Evolutionary conservation across 2,329 filamentous ascomycete genomes (phyloP).

Genomic region (Alternaria gaisen): DNA sequence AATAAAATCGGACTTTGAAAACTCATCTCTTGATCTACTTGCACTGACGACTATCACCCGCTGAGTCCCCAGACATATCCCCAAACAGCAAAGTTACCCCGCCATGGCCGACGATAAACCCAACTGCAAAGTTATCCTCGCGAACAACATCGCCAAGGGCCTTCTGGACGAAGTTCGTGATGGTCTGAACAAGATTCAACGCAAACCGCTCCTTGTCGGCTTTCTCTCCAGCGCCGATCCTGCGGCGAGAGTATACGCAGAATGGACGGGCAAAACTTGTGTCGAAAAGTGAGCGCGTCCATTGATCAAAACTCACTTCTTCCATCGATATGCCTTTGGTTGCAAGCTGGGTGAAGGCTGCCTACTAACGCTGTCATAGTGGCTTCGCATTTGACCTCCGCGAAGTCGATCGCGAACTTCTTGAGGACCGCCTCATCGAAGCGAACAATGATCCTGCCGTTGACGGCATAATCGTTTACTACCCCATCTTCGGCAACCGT

Average conservation of each 20-base stretch:
- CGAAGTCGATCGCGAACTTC: constrained; percentile 82
- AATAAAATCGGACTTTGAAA: background rate
- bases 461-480: constrained; percentile 96
- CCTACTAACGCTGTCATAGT: constrained; percentile 57
- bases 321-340: background rate
- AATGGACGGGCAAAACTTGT: constrained; percentile 97
- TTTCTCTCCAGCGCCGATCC: constrained; percentile 94
- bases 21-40: constrained; percentile 1
- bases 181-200: constrained; percentile 75
- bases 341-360: background rate
- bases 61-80: constrained; percentile 7
- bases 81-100: constrained; percentile 22
- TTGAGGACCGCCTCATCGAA: constrained; percentile 86
- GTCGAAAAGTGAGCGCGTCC: constrained; percentile 80
- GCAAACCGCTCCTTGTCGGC: constrained; percentile 81
- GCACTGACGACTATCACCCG: background rate
- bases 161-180: constrained; percentile 81
- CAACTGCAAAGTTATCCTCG: constrained; percentile 91
- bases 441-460: constrained; percentile 82
- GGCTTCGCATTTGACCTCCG: constrained; percentile 90
- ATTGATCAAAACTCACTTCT: background rate
- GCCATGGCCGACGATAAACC: constrained; percentile 51
- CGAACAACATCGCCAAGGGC: constrained; percentile 84
- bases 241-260: constrained; percentile 89
- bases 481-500: constrained; percentile 90